Evolutionary conservation across 768 basidiomycete species (phyloP).

Genomic region (Glaciozyma martinii): DNA sequence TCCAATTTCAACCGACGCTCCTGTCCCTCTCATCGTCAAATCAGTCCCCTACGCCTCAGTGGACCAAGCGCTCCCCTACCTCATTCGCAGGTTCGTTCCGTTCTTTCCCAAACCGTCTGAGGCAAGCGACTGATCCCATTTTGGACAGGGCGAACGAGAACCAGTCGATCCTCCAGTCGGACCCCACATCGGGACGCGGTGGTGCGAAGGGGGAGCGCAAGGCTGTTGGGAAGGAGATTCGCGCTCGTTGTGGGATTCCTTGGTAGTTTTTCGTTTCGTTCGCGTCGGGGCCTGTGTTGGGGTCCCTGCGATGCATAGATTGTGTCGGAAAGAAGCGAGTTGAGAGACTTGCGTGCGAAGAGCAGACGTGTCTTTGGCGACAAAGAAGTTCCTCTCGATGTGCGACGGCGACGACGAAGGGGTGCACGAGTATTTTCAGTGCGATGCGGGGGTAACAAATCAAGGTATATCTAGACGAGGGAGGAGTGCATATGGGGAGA

Average conservation of each 20-base stretch:
- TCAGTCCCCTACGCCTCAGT: slow-evolving; percentile 35
- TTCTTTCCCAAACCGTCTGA: neutral
- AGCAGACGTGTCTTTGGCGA: too few species aligned
- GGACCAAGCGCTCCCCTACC: slow-evolving; percentile 34
- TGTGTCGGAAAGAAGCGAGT: too few species aligned
- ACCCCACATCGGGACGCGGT: slow-evolving; percentile 22
- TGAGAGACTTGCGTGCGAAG: too few species aligned
- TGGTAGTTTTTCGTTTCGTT: too few species aligned
- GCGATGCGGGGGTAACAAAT: too few species aligned
- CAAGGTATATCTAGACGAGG: too few species aligned
- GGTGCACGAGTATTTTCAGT: too few species aligned
- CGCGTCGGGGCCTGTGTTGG: too few species aligned
- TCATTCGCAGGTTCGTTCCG: slow-evolving; percentile 22
- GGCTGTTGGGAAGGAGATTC: slow-evolving; percentile 31
- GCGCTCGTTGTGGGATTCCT: slow-evolving; percentile 6
- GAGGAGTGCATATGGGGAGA: too few species aligned
- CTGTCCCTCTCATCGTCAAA: slow-evolving; percentile 31
- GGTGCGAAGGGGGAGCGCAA: slow-evolving; percentile 24
- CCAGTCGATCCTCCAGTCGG: slow-evolving; percentile 27
- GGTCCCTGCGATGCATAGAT: too few species aligned
- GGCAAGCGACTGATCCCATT: neutral
- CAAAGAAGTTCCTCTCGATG: too few species aligned
- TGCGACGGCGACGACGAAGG: too few species aligned
- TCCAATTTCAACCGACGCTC: neutral
- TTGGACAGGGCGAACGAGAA: slow-evolving; percentile 27